These are phyloP conservation scores for Aspergillus japonicus DNA, from an alignment of 2,329 filamentous ascomycete species.

Conservation along the genomic window DNA sequence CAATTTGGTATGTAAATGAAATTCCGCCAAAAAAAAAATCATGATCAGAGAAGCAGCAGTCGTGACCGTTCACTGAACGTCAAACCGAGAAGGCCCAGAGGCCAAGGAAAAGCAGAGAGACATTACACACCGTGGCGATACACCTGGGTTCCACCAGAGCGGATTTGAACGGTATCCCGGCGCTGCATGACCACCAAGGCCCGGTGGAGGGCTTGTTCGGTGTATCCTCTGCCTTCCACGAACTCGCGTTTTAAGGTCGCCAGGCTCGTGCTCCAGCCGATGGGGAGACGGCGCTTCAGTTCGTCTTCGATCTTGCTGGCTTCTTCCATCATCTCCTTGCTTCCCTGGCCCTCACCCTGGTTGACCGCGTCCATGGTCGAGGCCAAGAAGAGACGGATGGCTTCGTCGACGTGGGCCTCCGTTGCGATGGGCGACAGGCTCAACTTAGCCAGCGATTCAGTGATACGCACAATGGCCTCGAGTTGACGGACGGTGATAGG, in stretches of 20 bases:
- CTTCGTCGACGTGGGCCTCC: slow-evolving; percentile 92
- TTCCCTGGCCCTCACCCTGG: slow-evolving; percentile 79
- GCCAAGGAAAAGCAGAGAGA: slow-evolving; percentile 4
- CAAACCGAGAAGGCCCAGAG: slow-evolving; percentile 5
- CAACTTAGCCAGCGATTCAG: slow-evolving; percentile 90
- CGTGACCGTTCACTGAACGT: slow-evolving; percentile 5
- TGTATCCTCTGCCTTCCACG: slow-evolving; percentile 87
- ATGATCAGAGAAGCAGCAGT: slow-evolving; percentile 5
- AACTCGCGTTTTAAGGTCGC: slow-evolving; percentile 85
- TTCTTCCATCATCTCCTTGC: slow-evolving; percentile 87
- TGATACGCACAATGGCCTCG: slow-evolving; percentile 95
- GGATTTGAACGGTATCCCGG: slow-evolving; percentile 67
- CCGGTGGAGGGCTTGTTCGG: slow-evolving; percentile 78
- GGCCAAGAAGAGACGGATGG: slow-evolving; percentile 92
- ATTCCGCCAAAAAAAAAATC: slow-evolving; percentile 7
- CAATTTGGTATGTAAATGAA: slow-evolving; percentile 13
- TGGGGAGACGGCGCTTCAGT: slow-evolving; percentile 79
- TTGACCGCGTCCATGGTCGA: slow-evolving; percentile 98
- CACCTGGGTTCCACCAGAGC: slow-evolving; percentile 50
- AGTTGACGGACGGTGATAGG: slow-evolving; percentile 97
- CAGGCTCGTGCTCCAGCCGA: slow-evolving; percentile 92
- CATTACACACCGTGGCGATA: slow-evolving; percentile 47
- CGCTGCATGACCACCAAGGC: slow-evolving; percentile 83
- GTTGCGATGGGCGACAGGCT: slow-evolving; percentile 81
- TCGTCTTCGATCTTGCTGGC: slow-evolving; percentile 84